A percentile compares a stretch with the other conserved stretches of the same genome.
Evolutionary conservation across 495 filamentous ascomycete genomes (phyloP).

Genomic region (Aspergillus heteromorphus): DNA sequence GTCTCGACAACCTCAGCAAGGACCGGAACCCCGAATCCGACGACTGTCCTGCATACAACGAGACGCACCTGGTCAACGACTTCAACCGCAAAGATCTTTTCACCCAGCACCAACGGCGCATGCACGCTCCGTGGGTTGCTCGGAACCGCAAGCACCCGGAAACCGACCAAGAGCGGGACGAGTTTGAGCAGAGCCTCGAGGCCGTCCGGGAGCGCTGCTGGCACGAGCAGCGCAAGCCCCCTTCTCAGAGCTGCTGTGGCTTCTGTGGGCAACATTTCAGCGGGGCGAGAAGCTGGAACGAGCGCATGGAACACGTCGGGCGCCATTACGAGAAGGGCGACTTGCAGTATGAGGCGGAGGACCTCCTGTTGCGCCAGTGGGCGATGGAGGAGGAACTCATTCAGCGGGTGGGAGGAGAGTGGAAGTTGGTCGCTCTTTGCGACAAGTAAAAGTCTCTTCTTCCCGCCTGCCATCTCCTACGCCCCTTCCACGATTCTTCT

Average conservation of each 20-base stretch:
- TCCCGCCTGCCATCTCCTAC: background rate
- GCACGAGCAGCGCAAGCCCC: conserved; percentile 54
- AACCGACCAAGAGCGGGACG: conserved; percentile 31
- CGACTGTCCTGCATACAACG: background rate
- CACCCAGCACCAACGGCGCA: conserved; percentile 88
- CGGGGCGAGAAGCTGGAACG: conserved; percentile 67
- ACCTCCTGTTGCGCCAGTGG: conserved; percentile 47
- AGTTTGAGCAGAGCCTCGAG: conserved; percentile 42
- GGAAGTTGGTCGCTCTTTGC: conserved; percentile 11
- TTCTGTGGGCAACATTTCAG: conserved; percentile 60
- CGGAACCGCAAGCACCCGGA: conserved; percentile 37
- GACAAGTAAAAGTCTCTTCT: conserved; percentile 1
- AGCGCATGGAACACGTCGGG: conserved; percentile 87
- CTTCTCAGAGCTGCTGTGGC: conserved; percentile 58
- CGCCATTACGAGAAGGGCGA: conserved; percentile 63
- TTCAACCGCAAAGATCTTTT: conserved; percentile 95
- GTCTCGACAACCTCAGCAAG: conserved; percentile 21
- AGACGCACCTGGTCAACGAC: conserved; percentile 45
- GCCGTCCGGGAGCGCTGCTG: conserved; percentile 54
- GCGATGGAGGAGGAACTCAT: conserved; percentile 45
- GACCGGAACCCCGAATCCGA: background rate
- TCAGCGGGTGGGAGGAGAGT: conserved; percentile 5
- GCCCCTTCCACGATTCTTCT: conserved; percentile 1
- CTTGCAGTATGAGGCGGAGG: conserved; percentile 31
- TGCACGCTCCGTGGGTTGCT: conserved; percentile 61